Percentiles rank a stretch among this genome's conserved stretches.
These are phyloP conservation scores for Nannochloropsis salina DNA, from an alignment of 108 stramenopile genomes.

Conservation along the genomic window DNA sequence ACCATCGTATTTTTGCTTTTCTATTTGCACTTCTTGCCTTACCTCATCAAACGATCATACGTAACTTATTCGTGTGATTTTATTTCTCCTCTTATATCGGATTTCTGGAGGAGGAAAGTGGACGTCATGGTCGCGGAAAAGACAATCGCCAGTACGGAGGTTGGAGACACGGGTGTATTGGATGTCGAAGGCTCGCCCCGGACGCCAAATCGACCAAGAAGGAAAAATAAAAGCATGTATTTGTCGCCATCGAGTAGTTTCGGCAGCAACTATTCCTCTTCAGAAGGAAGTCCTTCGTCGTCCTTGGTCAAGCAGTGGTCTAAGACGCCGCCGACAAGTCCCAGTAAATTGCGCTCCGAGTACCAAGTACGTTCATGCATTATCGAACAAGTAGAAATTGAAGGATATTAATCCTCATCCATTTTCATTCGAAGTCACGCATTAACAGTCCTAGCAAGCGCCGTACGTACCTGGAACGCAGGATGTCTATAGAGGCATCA, in stretches of 20 bases:
- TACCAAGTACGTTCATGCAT: constrained; percentile 11
- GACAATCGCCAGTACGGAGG: background rate
- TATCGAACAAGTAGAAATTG: no score
- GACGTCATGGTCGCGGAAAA: background rate
- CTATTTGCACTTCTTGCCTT: no score
- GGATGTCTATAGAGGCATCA: background rate
- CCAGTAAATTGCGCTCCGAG: background rate
- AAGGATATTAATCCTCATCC: background rate
- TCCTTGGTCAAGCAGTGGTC: constrained; percentile 5
- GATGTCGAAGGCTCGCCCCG: background rate
- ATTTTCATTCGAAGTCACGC: background rate
- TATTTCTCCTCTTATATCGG: no score
- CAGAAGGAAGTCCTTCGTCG: background rate
- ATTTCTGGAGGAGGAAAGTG: no score
- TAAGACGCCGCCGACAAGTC: background rate
- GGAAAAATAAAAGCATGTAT: background rate
- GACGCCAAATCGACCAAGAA: background rate
- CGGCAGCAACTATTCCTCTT: background rate
- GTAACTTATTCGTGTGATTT: no score
- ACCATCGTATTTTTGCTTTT: no score
- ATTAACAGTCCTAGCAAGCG: background rate
- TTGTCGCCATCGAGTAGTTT: constrained; percentile 6
- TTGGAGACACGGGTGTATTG: background rate
- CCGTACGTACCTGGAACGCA: background rate
- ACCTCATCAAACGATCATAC: no score